Conservation (phyloP, 139 green algal species). For the Coccomyxa sp. region DNA sequence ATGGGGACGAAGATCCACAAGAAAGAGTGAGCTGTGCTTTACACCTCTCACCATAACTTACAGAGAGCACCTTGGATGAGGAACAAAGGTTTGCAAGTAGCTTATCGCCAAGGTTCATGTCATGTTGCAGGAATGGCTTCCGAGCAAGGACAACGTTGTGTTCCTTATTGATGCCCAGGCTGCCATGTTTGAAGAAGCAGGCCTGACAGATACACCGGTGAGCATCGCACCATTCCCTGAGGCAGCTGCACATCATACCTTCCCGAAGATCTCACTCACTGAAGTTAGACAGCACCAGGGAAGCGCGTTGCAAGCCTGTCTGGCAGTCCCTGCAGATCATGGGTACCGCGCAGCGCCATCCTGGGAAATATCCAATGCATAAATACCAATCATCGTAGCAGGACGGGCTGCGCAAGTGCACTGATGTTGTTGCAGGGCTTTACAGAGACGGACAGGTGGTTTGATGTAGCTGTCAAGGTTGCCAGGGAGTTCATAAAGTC, state of each 20-base stretch:
- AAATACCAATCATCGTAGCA: too few species aligned
- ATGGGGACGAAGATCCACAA: background rate
- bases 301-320: background rate
- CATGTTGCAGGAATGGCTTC: background rate
- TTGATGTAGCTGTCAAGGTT: conserved; percentile 22
- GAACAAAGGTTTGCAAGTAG: background rate
- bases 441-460: conserved; percentile 10
- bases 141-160: conserved; percentile 12
- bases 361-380: too few species aligned
- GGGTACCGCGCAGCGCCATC: too few species aligned
- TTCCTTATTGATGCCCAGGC: conserved; percentile 29
- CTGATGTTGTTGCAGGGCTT: background rate
- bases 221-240: background rate
- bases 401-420: too few species aligned
- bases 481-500: conserved; percentile 14
- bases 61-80: background rate
- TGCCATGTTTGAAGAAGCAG: conserved; percentile 1
- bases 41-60: background rate
- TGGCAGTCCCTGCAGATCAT: background rate
- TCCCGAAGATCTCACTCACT: background rate
- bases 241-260: too few species aligned
- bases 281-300: background rate
- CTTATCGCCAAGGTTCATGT: background rate
- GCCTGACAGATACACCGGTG: background rate
- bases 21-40: background rate